Evolutionary conservation across 495 filamentous ascomycete genomes (phyloP), one percentile per base, ranked within the genome.

Genomic region (Echria macrotheca): DNA sequence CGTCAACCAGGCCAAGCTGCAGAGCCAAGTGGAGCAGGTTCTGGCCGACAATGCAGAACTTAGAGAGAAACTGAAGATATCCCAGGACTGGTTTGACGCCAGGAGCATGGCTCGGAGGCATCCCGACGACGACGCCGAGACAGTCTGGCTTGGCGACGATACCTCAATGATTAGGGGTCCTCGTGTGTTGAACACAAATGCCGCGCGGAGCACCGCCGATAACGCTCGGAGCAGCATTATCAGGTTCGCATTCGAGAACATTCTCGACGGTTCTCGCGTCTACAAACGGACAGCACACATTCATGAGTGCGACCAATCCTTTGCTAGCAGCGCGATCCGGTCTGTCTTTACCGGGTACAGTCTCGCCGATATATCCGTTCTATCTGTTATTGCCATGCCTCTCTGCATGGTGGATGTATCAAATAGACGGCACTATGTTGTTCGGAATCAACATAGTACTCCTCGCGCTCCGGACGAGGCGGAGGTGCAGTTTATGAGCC

Each of bases 311-410:
- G 47, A 49, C 23, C 3, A 25, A 2, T 49, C 36, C 4, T 41
- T 49, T 18, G 15, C 35, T 15, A 49, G 36, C 36, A 41, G 3
- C 24, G 22, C 35, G 15, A 4, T 3, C 5, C 29, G 44, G 6
- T 47, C 44, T 9, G 18, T 42, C 12, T 42, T 49, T 12, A n/a
- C 35, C 1, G 47, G 47, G 3, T 49, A 49, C 47, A 49, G 47
- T 28, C 36, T 49, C 1, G 35, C 47, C 37, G 36, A 49, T 22
- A 49, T 49, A 10, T 49, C 47, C 23, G 23, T 49, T 12, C 23
- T 49, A 14, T 49, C 47, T 3, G 47, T 49, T 11, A 42, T 42
- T 39, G 47, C 47, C 8, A 49, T 49, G 47, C 47, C 47, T 1
- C 15, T 49, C 1, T 8, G 3, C 1, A 14, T 18, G 1, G 7